Evolutionary conservation across 1,139 yeast species (phyloP).

Genomic region (Yamadazyma taylorii): DNA sequence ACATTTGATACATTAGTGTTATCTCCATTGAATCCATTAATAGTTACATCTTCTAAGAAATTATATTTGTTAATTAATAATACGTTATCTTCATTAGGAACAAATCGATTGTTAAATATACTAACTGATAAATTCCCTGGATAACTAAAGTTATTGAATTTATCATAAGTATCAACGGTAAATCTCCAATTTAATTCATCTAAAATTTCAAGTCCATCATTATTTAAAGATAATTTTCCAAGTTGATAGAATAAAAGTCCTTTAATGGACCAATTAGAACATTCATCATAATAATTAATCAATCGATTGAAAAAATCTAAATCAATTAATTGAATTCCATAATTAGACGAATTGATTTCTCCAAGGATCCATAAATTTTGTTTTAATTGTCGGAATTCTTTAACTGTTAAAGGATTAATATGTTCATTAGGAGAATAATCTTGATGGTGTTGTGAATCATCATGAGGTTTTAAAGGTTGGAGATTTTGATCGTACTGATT

Average conservation of each 20-base stretch:
- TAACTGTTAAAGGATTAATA: constrained; percentile 2
- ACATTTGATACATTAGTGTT: not conserved
- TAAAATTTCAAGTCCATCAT: constrained; percentile 81
- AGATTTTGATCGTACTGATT: too few relatives aligned
- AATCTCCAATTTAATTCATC: constrained; percentile 81
- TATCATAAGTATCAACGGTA: constrained; percentile 51
- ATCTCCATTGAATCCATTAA: not conserved
- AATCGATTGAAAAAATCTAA: constrained; percentile 37
- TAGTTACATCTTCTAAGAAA: constrained; percentile 1
- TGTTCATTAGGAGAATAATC: too few relatives aligned
- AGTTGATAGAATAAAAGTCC: constrained; percentile 78
- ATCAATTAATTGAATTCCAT: constrained; percentile 58
- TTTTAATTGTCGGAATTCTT: constrained; percentile 53
- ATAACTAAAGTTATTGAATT: constrained; percentile 15
- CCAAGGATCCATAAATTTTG: constrained; percentile 90
- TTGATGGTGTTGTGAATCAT: constrained; percentile 3
- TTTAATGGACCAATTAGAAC: constrained; percentile 63
- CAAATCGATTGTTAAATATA: constrained; percentile 7
- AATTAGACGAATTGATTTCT: constrained; percentile 66
- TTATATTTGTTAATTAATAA: constrained; percentile 2
- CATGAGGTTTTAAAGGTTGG: too few relatives aligned
- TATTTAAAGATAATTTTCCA: constrained; percentile 72
- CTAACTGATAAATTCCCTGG: constrained; percentile 8
- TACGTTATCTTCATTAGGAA: constrained; percentile 1
- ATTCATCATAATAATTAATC: constrained; percentile 46